Base-by-base conservation (phyloP, 2,329 filamentous ascomycete species). In the Tothia fuscella region DNA sequence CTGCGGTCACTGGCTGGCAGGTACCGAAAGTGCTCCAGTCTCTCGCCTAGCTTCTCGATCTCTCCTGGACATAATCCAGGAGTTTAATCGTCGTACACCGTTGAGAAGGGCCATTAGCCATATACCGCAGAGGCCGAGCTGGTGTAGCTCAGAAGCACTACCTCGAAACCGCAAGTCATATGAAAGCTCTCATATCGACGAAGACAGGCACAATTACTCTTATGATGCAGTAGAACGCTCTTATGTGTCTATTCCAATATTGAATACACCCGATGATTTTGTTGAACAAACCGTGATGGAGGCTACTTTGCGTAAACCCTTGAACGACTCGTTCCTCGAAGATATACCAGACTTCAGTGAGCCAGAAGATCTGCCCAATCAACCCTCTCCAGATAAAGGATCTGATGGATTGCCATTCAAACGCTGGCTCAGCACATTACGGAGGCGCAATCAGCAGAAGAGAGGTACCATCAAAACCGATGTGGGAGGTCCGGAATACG, bases 371-470 rank as follows among this genome's bases (percentile, higher is more conserved):
- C n/a, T n/a, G n/a, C n/a, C n/a, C n/a, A n/a, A n/a, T n/a, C n/a
- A n/a, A n/a, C n/a, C n/a, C n/a, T n/a, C n/a, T n/a, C n/a, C n/a
- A n/a, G n/a, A n/a, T n/a, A n/a, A n/a, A n/a, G n/a, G n/a, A n/a
- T n/a, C n/a, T n/a, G n/a, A n/a, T n/a, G n/a, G n/a, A n/a, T n/a
- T 55, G 6, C 76, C 78, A 2, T 86, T 89, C 51, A 71, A 74
- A 34, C 79, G 74, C 56, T 89, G 83, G 82, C 74, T 88, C 60
- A 80, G 67, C 48, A 80, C 72, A 4, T 61, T 89, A 16, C 74
- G 80, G 46, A 73, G 70, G 47, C 73, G 73, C 51, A 73, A 67
- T 44, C 56, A 31, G 19, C 35, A 37, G 19, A 35, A 45, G 33
- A 21, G 38, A 33, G 29, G 41, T 22, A 43, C 48, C 13, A 53